A percentile compares a stretch with the other conserved stretches of the same genome.
Evolutionary conservation across 2,329 filamentous ascomycete genomes (phyloP).

Genomic region (Pseudogymnoascus sp.): DNA sequence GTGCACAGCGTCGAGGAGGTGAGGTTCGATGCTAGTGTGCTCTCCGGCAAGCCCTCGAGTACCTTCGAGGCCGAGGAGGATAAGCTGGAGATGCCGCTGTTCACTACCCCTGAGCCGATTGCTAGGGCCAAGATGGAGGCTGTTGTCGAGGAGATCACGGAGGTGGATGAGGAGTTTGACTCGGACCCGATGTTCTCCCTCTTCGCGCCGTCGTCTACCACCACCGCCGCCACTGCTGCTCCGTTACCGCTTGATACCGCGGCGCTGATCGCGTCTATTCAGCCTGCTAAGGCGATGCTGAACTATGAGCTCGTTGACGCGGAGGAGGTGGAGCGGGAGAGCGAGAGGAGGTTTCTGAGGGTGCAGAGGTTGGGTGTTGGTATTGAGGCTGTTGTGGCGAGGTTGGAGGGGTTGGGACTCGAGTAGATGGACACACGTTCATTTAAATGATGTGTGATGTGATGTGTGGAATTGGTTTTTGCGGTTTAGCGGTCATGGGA

Average conservation of each 20-base stretch:
- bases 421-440: background rate
- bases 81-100: conserved; percentile 41
- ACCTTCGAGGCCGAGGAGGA: conserved; percentile 34
- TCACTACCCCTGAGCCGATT: conserved; percentile 30
- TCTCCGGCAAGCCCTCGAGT: conserved; percentile 65
- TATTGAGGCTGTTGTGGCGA: conserved; percentile 21
- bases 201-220: conserved; percentile 36
- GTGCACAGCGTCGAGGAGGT: conserved; percentile 55
- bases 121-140: conserved; percentile 22
- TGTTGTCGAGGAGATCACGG: conserved; percentile 21
- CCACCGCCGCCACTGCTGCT: conserved; percentile 16
- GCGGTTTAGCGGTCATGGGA: conserved; percentile 3
- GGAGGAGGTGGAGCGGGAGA: conserved; percentile 20
- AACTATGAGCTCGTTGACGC: conserved; percentile 58
- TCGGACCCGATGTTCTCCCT: conserved; percentile 54
- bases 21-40: conserved; percentile 47
- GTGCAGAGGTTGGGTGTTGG: conserved; percentile 19
- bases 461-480: background rate
- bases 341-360: conserved; percentile 16
- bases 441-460: background rate
- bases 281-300: conserved; percentile 54
- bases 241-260: conserved; percentile 37
- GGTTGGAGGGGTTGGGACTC: conserved; percentile 15
- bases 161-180: conserved; percentile 50
- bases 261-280: conserved; percentile 43